Evolutionary conservation across 2,329 filamentous ascomycete genomes (phyloP).

Genomic region (Talaromyces sp.): DNA sequence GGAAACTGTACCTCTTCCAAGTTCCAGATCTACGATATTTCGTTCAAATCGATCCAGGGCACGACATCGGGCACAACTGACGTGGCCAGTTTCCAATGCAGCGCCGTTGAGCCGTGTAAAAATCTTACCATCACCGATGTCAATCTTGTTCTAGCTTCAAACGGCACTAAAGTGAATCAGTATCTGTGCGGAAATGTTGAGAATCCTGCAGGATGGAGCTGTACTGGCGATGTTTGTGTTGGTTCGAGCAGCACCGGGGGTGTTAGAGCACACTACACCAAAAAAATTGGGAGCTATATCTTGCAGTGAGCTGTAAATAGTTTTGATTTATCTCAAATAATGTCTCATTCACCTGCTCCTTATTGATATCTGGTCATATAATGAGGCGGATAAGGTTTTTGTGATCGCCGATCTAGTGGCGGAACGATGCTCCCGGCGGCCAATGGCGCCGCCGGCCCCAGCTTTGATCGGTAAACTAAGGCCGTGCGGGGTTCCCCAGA

Average conservation of each 20-base stretch:
- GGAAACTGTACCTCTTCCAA: conserved; percentile 37
- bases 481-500: background rate
- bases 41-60: conserved; percentile 15
- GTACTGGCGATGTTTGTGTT: conserved; percentile 19
- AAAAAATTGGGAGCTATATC: background rate
- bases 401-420: background rate
- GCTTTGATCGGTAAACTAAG: background rate
- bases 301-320: background rate
- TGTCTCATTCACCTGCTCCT: background rate
- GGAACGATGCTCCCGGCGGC: background rate
- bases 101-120: conserved; percentile 22
- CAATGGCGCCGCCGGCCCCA: background rate
- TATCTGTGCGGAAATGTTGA: conserved; percentile 25
- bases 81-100: conserved; percentile 28
- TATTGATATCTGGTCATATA: background rate
- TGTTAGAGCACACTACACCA: background rate
- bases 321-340: background rate
- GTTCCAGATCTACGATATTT: conserved; percentile 36
- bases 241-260: conserved; percentile 26
- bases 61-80: conserved; percentile 13
- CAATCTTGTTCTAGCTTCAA: conserved; percentile 14
- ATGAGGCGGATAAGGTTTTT: background rate
- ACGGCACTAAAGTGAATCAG: conserved; percentile 15
- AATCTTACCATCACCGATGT: conserved; percentile 18
- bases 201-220: conserved; percentile 18